phyloP scores from a whole-genome alignment of 1,139 yeast species.

The Geotrichum reessii region DNA sequence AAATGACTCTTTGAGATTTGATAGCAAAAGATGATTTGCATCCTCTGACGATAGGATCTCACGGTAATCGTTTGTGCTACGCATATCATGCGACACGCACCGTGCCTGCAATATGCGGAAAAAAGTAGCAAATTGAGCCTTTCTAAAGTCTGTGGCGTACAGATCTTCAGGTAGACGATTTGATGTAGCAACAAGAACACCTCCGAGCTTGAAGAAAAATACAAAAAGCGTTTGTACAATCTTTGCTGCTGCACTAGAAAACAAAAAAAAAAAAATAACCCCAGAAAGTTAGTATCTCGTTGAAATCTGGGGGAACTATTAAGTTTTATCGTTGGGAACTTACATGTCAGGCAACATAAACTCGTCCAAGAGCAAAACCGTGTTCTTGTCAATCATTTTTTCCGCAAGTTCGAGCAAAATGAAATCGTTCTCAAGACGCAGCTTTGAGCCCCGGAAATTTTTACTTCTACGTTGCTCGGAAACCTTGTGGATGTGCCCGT shows the following conservation, averaged over 20 bases:
- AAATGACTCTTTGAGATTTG: not conserved
- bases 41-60: conserved; percentile 34
- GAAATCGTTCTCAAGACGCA: conserved; percentile 52
- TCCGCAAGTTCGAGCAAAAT: conserved; percentile 63
- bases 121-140: conserved; percentile 52
- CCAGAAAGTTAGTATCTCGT: not conserved
- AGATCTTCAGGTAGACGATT: conserved; percentile 63
- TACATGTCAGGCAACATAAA: conserved; percentile 64
- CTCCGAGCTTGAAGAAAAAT: conserved; percentile 65
- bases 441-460: conserved; percentile 34
- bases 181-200: conserved; percentile 67
- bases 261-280: not conserved
- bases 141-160: conserved; percentile 59
- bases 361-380: conserved; percentile 62
- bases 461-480: conserved; percentile 41
- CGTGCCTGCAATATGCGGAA: conserved; percentile 53
- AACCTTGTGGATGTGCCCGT: conserved; percentile 53
- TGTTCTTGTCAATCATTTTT: conserved; percentile 53
- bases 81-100: conserved; percentile 61
- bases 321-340: conserved; percentile 1
- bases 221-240: conserved; percentile 60
- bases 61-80: conserved; percentile 53
- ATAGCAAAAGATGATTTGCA: conserved; percentile 19
- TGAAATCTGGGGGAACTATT: not conserved
- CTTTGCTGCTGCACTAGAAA: conserved; percentile 53